phyloP scores from a whole-genome alignment of 768 basidiomycete species.

The Leccinum ochraceum region DNA sequence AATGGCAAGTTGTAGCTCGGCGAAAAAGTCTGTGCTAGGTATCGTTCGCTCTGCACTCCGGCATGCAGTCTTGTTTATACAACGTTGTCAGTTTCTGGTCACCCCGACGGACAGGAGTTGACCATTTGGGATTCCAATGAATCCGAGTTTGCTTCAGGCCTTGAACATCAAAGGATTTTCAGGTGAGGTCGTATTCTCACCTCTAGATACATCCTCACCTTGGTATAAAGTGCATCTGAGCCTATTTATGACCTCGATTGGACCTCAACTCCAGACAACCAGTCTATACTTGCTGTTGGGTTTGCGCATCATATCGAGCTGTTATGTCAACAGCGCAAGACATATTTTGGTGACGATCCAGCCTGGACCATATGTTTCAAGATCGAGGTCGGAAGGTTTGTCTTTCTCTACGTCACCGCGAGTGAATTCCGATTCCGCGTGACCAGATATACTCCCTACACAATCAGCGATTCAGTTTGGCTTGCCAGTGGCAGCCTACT shows the following conservation, averaged over 20 bases:
- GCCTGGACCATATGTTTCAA: conserved; percentile 75
- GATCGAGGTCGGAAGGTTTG: conserved; percentile 70
- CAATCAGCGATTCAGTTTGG: conserved; percentile 92
- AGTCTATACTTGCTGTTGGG: conserved; percentile 90
- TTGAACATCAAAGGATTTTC: conserved; percentile 70
- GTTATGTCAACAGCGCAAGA: conserved; percentile 92
- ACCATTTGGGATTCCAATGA: conserved; percentile 97
- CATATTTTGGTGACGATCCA: conserved; percentile 81
- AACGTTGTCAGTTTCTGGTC: conserved; percentile 53
- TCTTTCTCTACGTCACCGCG: conserved; percentile 8
- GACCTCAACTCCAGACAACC: conserved; percentile 87
- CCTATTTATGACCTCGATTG: conserved; percentile 85
- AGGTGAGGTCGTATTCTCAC: conserved; percentile 42
- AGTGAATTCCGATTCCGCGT: conserved; percentile 1
- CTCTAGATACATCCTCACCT: conserved; percentile 1
- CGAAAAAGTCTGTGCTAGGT: conserved; percentile 91
- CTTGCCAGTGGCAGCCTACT: conserved; percentile 79
- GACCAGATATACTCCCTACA: conserved; percentile 68
- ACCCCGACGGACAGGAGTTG: conserved; percentile 67
- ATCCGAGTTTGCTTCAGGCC: conserved; percentile 88
- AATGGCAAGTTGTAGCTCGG: conserved; percentile 83
- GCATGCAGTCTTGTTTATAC: conserved; percentile 6
- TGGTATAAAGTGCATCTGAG: conserved; percentile 40
- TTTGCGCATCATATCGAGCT: conserved; percentile 77
- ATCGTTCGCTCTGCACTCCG: conserved; percentile 27